phyloP scores from a whole-genome alignment of 805 yeast species.

The Metschnikowia lachancei region DNA sequence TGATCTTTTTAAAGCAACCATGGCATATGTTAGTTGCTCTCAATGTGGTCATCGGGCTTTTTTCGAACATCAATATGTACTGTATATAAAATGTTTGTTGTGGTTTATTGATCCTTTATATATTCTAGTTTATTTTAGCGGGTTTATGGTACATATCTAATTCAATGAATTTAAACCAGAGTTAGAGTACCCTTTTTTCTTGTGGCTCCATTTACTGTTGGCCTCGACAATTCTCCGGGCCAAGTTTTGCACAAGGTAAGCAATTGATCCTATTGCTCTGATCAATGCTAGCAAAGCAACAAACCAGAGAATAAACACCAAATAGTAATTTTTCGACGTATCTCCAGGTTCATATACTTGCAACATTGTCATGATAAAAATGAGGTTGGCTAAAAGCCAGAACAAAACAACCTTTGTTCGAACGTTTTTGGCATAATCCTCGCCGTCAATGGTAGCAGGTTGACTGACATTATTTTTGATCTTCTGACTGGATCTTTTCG shows the following conservation, averaged over 20 bases:
- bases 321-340: slow-evolving; percentile 59
- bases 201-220: slow-evolving; percentile 42
- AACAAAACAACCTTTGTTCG: slow-evolving; percentile 91
- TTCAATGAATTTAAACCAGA: slow-evolving; percentile 38
- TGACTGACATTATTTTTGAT: slow-evolving; percentile 30
- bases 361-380: slow-evolving; percentile 81
- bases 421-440: slow-evolving; percentile 91
- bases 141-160: slow-evolving; percentile 1
- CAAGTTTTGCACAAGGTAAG: slow-evolving; percentile 51
- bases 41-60: not conserved
- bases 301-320: slow-evolving; percentile 85
- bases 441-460: slow-evolving; percentile 40
- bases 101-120: too few species aligned
- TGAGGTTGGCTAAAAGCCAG: slow-evolving; percentile 85
- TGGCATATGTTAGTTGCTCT: slow-evolving; percentile 13
- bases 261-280: slow-evolving; percentile 78
- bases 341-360: slow-evolving; percentile 74
- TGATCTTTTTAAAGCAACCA: slow-evolving; percentile 46
- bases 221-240: slow-evolving; percentile 40
- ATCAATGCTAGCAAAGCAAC: slow-evolving; percentile 82
- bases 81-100: not conserved
- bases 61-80: not conserved
- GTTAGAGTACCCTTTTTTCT: slow-evolving; percentile 35
- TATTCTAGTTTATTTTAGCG: too few species aligned
- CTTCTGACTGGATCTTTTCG: slow-evolving; percentile 60